Percentiles rank a stretch among this genome's conserved stretches.
Conservation (phyloP, 2,329 filamentous ascomycete genomes). For the Cladobotryum protrusum region DNA sequence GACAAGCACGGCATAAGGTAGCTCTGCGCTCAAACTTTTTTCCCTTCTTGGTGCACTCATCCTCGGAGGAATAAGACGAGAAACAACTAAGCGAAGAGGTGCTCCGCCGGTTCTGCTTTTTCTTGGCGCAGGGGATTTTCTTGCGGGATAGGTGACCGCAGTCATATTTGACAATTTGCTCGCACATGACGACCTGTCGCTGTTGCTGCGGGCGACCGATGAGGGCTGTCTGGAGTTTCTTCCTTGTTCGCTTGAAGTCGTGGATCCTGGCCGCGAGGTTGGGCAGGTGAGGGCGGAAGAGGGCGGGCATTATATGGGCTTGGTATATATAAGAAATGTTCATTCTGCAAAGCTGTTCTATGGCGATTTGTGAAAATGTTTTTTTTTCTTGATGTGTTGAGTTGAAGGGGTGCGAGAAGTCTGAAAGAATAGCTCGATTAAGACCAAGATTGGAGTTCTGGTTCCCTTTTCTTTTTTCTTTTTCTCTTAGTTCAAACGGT, state of each 20-base stretch:
- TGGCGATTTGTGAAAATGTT: too few relatives aligned
- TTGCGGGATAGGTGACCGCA: slow-evolving; percentile 18
- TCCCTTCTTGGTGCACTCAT: neutral
- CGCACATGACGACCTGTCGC: slow-evolving; percentile 16
- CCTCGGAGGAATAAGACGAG: neutral
- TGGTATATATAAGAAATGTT: too few relatives aligned
- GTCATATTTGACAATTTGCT: slow-evolving; percentile 14
- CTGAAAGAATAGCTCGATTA: too few relatives aligned
- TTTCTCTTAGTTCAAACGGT: too few relatives aligned
- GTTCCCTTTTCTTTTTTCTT: too few relatives aligned
- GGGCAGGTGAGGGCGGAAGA: too few relatives aligned
- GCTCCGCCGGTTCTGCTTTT: neutral
- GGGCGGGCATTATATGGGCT: too few relatives aligned
- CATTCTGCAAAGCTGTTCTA: too few relatives aligned
- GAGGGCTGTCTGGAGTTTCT: neutral
- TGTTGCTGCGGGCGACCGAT: neutral
- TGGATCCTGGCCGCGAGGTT: too few relatives aligned
- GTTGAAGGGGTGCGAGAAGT: too few relatives aligned
- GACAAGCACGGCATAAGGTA: slow-evolving; percentile 3
- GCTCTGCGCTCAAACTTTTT: neutral
- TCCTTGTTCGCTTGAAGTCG: neutral
- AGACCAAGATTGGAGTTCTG: too few relatives aligned
- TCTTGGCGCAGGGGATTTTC: neutral
- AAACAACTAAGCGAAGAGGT: neutral
- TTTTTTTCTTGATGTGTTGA: too few relatives aligned